phyloP scores from a whole-genome alignment of 208 protist genomes.

The Herpetomonas tarakana region DNA sequence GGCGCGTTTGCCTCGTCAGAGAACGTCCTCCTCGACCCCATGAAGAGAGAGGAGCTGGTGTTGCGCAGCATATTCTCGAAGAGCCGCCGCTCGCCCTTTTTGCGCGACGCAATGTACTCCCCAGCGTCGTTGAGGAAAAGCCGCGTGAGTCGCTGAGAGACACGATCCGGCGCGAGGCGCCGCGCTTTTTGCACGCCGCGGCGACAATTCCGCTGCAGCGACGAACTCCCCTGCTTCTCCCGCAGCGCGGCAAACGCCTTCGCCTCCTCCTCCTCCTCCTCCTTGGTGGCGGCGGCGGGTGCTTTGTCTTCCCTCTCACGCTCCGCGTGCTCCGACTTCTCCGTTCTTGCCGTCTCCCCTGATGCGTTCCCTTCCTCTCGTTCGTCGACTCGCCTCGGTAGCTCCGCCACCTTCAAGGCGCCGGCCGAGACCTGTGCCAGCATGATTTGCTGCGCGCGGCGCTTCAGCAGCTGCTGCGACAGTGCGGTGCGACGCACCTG shows the following conservation, averaged over 20 bases:
- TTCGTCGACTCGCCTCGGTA: constrained; percentile 5
- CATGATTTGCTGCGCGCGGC: constrained; percentile 63
- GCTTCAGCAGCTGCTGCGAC: constrained; percentile 33
- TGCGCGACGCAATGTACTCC: constrained; percentile 31
- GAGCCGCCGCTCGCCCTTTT: constrained; percentile 36
- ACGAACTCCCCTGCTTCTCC: neutral
- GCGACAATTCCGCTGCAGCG: neutral
- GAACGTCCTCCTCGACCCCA: constrained; percentile 55
- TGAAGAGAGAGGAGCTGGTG: constrained; percentile 75
- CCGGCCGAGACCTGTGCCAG: constrained; percentile 65
- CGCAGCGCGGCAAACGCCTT: too few species aligned
- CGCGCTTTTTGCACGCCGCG: neutral
- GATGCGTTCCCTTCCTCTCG: too few species aligned
- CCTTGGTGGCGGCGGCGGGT: constrained; percentile 2
- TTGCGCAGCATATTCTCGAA: constrained; percentile 50
- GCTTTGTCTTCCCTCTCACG: neutral
- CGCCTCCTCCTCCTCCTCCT: neutral
- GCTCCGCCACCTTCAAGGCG: constrained; percentile 29
- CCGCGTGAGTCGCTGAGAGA: constrained; percentile 37
- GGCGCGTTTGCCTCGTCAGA: too few species aligned
- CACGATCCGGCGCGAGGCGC: constrained; percentile 32
- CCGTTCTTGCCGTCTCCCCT: too few species aligned
- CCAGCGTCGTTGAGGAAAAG: constrained; percentile 59
- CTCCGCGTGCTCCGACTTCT: too few species aligned
- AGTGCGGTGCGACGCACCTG: constrained; percentile 26